A percentile compares a stretch with the other conserved stretches of the same genome.
Conservation (phyloP, 176 grass and related monocot species). For the Otatea glauca region DNA sequence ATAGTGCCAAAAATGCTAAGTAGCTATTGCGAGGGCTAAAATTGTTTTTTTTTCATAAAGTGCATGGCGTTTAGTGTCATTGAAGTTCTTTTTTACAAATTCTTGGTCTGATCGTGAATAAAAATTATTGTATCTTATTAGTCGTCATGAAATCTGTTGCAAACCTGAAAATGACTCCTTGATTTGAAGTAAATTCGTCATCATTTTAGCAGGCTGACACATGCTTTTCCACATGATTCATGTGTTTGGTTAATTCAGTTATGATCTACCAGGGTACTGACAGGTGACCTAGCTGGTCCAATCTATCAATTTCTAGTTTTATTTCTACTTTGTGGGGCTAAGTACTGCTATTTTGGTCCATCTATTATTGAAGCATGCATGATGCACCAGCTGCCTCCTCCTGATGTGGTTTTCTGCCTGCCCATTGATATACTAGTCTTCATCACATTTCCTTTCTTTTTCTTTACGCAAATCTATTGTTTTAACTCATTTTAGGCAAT, state of each 20-base stretch:
- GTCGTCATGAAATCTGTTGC: neutral
- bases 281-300: conserved; percentile 34
- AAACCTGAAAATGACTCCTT: conserved; percentile 8
- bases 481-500: neutral
- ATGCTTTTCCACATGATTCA: conserved; percentile 12
- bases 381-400: neutral
- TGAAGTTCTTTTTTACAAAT: neutral
- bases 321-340: conserved; percentile 19
- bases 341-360: neutral
- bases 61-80: neutral
- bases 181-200: neutral
- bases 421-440: neutral
- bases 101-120: neutral
- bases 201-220: conserved; percentile 21
- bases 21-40: conserved; percentile 19
- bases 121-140: neutral
- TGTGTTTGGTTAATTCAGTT: conserved; percentile 35
- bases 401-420: neutral
- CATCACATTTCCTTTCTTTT: neutral
- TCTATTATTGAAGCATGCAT: neutral
- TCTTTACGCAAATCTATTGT: neutral
- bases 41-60: neutral
- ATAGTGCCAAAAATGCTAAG: neutral
- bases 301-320: conserved; percentile 40
- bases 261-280: conserved; percentile 13